Evolutionary conservation across 129 eudicot genomes (phyloP).

Genomic region (Apium graveolens): DNA sequence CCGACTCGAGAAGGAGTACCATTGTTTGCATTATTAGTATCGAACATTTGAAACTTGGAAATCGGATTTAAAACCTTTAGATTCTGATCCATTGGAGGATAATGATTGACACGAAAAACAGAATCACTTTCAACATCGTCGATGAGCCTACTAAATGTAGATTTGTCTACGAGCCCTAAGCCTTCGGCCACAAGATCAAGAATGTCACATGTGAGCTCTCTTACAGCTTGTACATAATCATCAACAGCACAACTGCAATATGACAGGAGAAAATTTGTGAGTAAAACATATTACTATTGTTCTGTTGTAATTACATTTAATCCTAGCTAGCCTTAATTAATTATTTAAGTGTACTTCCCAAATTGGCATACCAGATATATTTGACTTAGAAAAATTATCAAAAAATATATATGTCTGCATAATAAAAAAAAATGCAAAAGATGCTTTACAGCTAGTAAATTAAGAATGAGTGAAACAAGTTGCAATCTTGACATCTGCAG

Average conservation of each 20-base stretch:
- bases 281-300: too few relatives aligned
- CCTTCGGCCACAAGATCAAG: slow-evolving; percentile 68
- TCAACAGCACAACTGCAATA: slow-evolving; percentile 54
- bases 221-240: slow-evolving; percentile 55
- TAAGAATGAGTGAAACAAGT: background rate
- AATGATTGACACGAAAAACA: slow-evolving; percentile 70
- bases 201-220: slow-evolving; percentile 52
- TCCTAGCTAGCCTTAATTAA: background rate
- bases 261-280: background rate
- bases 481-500: background rate
- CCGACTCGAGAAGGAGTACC: slow-evolving; percentile 39
- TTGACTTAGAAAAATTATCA: background rate
- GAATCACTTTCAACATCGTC: slow-evolving; percentile 52
- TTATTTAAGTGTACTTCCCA: background rate
- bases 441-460: background rate
- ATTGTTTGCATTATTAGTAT: background rate
- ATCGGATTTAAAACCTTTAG: background rate
- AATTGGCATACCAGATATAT: background rate
- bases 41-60: background rate
- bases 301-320: background rate
- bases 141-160: slow-evolving; percentile 46
- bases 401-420: background rate
- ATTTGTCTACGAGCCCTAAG: slow-evolving; percentile 33
- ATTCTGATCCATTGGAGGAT: slow-evolving; percentile 30
- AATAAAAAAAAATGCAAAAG: background rate